These are phyloP conservation scores for Phytophthora aleatoria DNA, from an alignment of 352 stramenopile species.

Conservation along the genomic window DNA sequence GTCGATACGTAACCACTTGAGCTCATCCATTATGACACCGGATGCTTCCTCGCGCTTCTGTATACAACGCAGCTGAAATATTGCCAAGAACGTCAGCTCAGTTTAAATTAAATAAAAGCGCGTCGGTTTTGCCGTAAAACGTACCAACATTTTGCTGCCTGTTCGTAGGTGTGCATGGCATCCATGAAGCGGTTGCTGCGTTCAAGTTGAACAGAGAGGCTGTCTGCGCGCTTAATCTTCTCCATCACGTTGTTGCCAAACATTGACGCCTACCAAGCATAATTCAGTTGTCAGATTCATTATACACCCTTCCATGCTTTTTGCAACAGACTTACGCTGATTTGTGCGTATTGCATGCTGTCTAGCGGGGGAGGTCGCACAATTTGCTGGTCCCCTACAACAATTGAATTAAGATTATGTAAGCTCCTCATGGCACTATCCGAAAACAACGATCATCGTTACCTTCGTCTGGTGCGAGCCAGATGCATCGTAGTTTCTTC, in stretches of 20 bases:
- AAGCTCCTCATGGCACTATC: background rate
- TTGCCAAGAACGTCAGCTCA: background rate
- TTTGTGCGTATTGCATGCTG: slow-evolving; percentile 66
- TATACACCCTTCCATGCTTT: background rate
- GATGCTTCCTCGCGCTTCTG: slow-evolving; percentile 60
- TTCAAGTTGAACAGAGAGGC: slow-evolving; percentile 66
- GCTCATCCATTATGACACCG: slow-evolving; percentile 55
- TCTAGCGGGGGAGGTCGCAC: slow-evolving; percentile 59
- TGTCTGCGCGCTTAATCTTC: slow-evolving; percentile 67
- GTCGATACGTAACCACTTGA: slow-evolving; percentile 71
- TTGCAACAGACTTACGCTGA: slow-evolving; percentile 36
- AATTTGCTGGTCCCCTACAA: slow-evolving; percentile 59
- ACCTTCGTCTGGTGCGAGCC: slow-evolving; percentile 75
- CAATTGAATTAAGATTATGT: background rate
- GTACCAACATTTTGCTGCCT: slow-evolving; percentile 72
- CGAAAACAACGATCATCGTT: slow-evolving; percentile 23
- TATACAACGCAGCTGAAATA: slow-evolving; percentile 57
- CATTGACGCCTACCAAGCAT: slow-evolving; percentile 44
- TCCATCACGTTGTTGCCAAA: slow-evolving; percentile 61
- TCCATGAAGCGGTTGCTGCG: slow-evolving; percentile 66
- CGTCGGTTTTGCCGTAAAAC: background rate
- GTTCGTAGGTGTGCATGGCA: slow-evolving; percentile 73
- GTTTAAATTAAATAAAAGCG: too few species aligned
- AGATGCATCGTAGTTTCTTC: slow-evolving; percentile 72
- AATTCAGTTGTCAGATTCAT: background rate